Conservation (phyloP, 805 yeast genomes). For the Blastobotrys americana region DNA sequence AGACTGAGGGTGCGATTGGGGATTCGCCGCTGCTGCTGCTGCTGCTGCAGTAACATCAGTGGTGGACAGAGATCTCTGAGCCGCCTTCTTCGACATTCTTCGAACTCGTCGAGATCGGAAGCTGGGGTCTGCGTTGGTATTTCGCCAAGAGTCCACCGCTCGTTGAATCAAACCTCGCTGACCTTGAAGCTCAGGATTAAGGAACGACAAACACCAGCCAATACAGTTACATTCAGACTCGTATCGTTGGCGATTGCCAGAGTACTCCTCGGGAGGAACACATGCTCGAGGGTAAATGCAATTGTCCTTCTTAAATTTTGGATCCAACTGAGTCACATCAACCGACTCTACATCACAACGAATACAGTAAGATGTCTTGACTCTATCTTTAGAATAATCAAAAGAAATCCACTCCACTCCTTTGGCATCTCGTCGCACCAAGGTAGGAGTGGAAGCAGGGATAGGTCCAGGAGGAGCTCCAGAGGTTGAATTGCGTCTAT, state of each 20-base stretch:
- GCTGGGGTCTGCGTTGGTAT: slow-evolving; percentile 37
- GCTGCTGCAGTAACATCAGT: background rate
- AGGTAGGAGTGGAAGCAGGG: slow-evolving; percentile 24
- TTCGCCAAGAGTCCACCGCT: slow-evolving; percentile 48
- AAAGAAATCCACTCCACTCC: slow-evolving; percentile 30
- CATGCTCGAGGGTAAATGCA: slow-evolving; percentile 46
- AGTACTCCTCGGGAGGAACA: slow-evolving; percentile 36
- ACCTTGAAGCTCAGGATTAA: slow-evolving; percentile 37
- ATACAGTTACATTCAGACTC: slow-evolving; percentile 43
- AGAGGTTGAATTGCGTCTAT: background rate
- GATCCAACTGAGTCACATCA: slow-evolving; percentile 21
- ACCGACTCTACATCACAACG: slow-evolving; percentile 32
- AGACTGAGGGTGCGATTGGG: slow-evolving; percentile 2
- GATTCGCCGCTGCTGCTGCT: background rate
- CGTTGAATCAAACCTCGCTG: slow-evolving; percentile 44
- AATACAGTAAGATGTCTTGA: slow-evolving; percentile 25
- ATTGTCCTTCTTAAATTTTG: slow-evolving; percentile 34
- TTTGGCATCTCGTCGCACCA: slow-evolving; percentile 21
- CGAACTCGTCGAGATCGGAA: slow-evolving; percentile 39
- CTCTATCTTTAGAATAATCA: slow-evolving; percentile 29
- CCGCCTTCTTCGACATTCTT: slow-evolving; percentile 12
- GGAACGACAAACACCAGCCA: slow-evolving; percentile 42
- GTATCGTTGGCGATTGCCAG: slow-evolving; percentile 40
- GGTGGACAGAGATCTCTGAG: slow-evolving; percentile 4
- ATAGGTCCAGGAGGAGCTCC: slow-evolving; percentile 25